Percentiles rank a stretch among this genome's conserved stretches.
These are phyloP conservation scores for Pseudoturritis turrita DNA, from an alignment of 345 rosid species.

Conservation along the genomic window DNA sequence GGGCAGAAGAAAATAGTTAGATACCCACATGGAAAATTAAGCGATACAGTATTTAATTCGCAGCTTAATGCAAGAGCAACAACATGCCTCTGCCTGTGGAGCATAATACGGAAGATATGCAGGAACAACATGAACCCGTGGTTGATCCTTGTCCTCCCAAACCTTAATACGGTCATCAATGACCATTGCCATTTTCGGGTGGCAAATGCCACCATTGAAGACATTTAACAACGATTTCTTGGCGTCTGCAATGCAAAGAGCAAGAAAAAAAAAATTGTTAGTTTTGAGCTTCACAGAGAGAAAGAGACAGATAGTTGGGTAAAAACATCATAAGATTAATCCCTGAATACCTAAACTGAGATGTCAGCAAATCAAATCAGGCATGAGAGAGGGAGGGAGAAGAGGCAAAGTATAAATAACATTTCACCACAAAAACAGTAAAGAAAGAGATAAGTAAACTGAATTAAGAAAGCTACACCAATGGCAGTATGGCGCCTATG, in stretches of 20 bases:
- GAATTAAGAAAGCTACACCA: slow-evolving; percentile 4
- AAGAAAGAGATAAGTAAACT: neutral
- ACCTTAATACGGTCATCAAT: slow-evolving; percentile 96
- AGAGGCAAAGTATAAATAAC: neutral
- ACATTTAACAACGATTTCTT: slow-evolving; percentile 81
- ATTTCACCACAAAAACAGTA: neutral
- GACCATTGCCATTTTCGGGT: slow-evolving; percentile 99
- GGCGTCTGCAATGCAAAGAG: slow-evolving; percentile 47
- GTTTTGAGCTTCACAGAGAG: neutral
- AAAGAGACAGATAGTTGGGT: neutral
- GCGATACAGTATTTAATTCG: neutral
- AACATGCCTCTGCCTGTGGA: slow-evolving; percentile 92
- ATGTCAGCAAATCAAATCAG: slow-evolving; percentile 3
- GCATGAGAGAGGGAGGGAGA: slow-evolving; percentile 7
- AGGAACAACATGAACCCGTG: slow-evolving; percentile 94
- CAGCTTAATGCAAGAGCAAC: slow-evolving; percentile 9
- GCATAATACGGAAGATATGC: slow-evolving; percentile 91
- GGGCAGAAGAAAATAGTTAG: slow-evolving; percentile 6
- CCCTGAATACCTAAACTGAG: slow-evolving; percentile 10
- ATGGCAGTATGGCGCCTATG: neutral
- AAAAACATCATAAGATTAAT: neutral
- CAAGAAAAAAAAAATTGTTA: slow-evolving; percentile 13
- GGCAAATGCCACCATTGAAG: slow-evolving; percentile 81
- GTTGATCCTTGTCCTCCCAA: slow-evolving; percentile 99
- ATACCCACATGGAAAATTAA: slow-evolving; percentile 7